Evolutionary conservation across 192 early-diverging fungal species (phyloP).

Genomic region (Backusella morwellensis): DNA sequence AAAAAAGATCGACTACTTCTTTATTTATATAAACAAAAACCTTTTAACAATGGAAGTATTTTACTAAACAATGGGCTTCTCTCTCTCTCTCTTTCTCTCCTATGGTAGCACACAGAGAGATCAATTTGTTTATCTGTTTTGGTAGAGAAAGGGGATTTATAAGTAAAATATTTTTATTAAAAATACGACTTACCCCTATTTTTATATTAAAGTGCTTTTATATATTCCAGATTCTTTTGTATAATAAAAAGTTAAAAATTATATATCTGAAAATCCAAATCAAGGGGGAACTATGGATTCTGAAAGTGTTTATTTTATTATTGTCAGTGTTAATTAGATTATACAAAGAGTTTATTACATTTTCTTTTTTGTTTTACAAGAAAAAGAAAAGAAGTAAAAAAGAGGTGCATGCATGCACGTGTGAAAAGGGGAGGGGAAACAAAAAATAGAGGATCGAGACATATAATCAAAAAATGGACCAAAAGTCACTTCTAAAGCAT

Average conservation of each 20-base stretch:
- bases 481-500: constrained; percentile 5
- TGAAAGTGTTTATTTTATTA: no score
- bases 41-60: neutral
- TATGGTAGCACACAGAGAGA: neutral
- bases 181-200: neutral
- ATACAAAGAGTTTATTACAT: no score
- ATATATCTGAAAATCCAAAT: neutral
- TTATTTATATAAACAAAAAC: neutral
- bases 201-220: neutral
- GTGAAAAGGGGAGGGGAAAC: neutral
- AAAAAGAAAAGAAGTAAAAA: no score
- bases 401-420: neutral
- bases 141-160: neutral
- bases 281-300: neutral
- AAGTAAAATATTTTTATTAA: neutral
- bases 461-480: neutral
- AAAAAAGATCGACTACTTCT: neutral
- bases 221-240: neutral
- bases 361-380: no score
- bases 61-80: neutral
- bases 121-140: neutral
- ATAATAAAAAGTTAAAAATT: neutral
- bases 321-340: no score
- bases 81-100: neutral
- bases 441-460: neutral